These are phyloP conservation scores for Escovopsis sp. DNA, from an alignment of 2,329 filamentous ascomycete genomes.

Conservation along the genomic window DNA sequence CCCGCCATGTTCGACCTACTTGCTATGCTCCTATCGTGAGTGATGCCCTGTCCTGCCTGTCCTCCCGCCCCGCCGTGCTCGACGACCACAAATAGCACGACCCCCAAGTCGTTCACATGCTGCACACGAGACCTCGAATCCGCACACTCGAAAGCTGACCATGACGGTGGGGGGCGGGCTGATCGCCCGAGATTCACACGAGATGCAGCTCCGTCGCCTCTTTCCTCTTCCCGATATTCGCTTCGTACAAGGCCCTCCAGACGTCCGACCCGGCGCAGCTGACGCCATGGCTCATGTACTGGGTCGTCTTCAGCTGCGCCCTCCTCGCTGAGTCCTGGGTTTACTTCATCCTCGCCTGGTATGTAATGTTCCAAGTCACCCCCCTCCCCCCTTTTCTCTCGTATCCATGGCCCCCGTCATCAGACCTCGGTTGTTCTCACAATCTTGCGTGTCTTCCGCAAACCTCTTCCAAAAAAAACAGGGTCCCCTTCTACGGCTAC, in stretches of 20 bases:
- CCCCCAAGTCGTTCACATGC: too few relatives aligned
- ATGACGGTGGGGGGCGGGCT: too few relatives aligned
- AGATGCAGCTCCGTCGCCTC: slow-evolving; percentile 60
- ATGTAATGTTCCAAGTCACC: slow-evolving; percentile 11
- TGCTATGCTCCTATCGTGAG: slow-evolving; percentile 65
- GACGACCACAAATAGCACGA: background rate
- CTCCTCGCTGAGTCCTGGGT: slow-evolving; percentile 77
- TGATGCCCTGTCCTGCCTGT: slow-evolving; percentile 8
- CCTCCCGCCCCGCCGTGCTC: slow-evolving; percentile 5
- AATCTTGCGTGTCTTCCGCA: background rate
- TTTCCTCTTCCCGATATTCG: slow-evolving; percentile 89
- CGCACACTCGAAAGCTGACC: too few relatives aligned
- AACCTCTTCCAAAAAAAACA: slow-evolving; percentile 19
- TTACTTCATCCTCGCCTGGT: slow-evolving; percentile 75
- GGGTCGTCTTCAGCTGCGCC: slow-evolving; percentile 76
- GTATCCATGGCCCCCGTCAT: too few relatives aligned
- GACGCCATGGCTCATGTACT: slow-evolving; percentile 98
- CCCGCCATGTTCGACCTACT: slow-evolving; percentile 60
- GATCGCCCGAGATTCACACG: too few relatives aligned
- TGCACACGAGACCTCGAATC: too few relatives aligned
- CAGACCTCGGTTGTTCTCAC: background rate
- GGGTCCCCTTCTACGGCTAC: slow-evolving; percentile 90
- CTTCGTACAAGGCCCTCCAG: slow-evolving; percentile 95
- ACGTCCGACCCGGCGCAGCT: slow-evolving; percentile 78
- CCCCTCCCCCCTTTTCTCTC: too few relatives aligned